Evolutionary conservation across 805 yeast genomes (phyloP), one percentile per base, ranked within the genome.

Genomic region (Saccharomycopsis amapae): DNA sequence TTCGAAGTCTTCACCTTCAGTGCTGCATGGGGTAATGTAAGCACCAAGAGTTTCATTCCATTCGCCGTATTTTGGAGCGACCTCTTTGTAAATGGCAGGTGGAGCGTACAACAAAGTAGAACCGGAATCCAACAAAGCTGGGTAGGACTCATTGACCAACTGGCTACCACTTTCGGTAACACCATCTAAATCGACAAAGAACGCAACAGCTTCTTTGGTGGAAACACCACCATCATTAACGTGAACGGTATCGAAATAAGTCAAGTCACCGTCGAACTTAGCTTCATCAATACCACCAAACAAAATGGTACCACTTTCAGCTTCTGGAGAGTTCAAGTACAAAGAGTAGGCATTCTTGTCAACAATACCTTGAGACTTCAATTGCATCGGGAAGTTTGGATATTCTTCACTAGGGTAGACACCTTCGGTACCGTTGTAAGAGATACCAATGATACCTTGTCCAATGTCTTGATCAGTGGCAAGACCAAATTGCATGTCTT

Each of bases 231-330:
- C 26, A 26, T 54, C 57, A 18, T 61, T 55, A 9, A 70, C 58
- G 58, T 78, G 76, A 48, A 76, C 64, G 31, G 76, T 53, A 24
- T 82, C 81, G 6, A 81, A 57, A 1, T 75, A 62, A 25, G 67
- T 60, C 37, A 80, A 59, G 28, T 61, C 52, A 15, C 86, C 87
- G 0, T 61, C 43, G 58, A 75, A 80, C 61, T 81, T 81, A 34
- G 76, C 72, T 48, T 71, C 73, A 56, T 83, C 90, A 24, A 78
- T 71, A 28, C 80, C 93, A 40, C 93, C 90, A 64, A 83, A 83
- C 39, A 83, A 59, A n/a, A 83, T 66, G 13, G 70, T 62, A 4
- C 87, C 89, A 1, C 64, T 52, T n/a, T 31, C 24, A 3, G 57
- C 44, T 0, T 73, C 63, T 28, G 61, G 61, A 10, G 60, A 58